Evolutionary conservation across 1,284 basidiomycete species (phyloP).

Genomic region (Meira miltonrushii): DNA sequence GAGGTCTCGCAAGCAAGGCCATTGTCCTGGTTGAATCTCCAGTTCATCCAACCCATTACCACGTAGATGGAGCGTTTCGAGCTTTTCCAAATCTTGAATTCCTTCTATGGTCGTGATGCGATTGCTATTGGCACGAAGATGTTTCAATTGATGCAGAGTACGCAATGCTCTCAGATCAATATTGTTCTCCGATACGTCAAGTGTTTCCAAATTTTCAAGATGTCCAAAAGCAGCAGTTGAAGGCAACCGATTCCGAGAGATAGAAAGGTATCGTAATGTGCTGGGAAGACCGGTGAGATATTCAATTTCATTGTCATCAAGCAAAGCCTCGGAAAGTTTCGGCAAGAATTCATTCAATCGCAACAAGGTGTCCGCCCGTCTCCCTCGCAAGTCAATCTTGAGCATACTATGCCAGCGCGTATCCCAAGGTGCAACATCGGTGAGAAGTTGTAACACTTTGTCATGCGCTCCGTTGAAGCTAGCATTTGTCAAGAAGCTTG

Average conservation of each 20-base stretch:
- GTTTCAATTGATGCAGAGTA: slow-evolving; percentile 64
- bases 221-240: slow-evolving; percentile 81
- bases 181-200: slow-evolving; percentile 86
- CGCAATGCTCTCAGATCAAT: slow-evolving; percentile 59
- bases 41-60: slow-evolving; percentile 67
- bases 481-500: slow-evolving; percentile 78
- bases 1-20: slow-evolving; percentile 65
- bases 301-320: slow-evolving; percentile 54
- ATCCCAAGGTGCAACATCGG: slow-evolving; percentile 89
- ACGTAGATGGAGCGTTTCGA: slow-evolving; percentile 76
- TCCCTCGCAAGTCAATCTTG: slow-evolving; percentile 71
- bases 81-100: slow-evolving; percentile 30
- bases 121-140: slow-evolving; percentile 82
- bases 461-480: slow-evolving; percentile 90
- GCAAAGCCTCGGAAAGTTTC: slow-evolving; percentile 68
- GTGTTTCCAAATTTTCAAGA: slow-evolving; percentile 73
- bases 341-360: slow-evolving; percentile 91
- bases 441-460: slow-evolving; percentile 82
- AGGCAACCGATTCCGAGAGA: slow-evolving; percentile 56
- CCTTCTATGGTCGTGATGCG: slow-evolving; percentile 74
- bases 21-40: slow-evolving; percentile 55
- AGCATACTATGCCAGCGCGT: slow-evolving; percentile 83
- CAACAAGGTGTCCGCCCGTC: slow-evolving; percentile 79
- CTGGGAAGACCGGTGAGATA: slow-evolving; percentile 46
- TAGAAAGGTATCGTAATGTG: slow-evolving; percentile 30